Conservation (phyloP, 2,329 filamentous ascomycete species). For the Fusarium sp. region DNA sequence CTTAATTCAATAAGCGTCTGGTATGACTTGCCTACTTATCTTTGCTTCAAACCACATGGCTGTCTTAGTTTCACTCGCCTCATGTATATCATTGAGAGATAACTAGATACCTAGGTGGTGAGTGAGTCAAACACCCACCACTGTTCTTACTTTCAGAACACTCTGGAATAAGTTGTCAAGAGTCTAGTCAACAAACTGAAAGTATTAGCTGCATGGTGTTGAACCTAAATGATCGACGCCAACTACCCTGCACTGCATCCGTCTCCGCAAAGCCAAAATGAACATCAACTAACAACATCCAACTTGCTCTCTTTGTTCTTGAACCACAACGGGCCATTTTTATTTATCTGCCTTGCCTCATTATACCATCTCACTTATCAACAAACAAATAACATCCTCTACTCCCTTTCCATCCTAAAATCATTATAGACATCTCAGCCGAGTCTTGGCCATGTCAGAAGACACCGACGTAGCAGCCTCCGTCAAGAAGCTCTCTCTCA, state of each 20-base stretch:
- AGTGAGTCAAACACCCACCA: too few relatives aligned
- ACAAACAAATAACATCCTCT: background rate
- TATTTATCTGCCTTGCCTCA: background rate
- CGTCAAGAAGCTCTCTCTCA: constrained; percentile 47
- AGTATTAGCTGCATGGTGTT: too few relatives aligned
- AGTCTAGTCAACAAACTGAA: too few relatives aligned
- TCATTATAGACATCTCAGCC: background rate
- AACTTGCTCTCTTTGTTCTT: constrained; percentile 7
- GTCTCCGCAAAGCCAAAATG: constrained; percentile 28
- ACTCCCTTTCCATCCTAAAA: too few relatives aligned
- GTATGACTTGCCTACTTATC: too few relatives aligned
- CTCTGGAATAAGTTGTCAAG: too few relatives aligned
- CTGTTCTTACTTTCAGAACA: too few relatives aligned
- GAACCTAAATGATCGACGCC: background rate
- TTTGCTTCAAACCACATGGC: too few relatives aligned
- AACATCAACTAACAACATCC: constrained; percentile 7
- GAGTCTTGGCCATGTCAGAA: constrained; percentile 29
- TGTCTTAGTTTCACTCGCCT: too few relatives aligned
- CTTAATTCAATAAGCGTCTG: too few relatives aligned
- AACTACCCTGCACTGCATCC: constrained; percentile 22
- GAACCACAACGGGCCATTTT: background rate
- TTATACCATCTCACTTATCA: background rate
- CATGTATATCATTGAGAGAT: too few relatives aligned
- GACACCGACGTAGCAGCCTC: constrained; percentile 44
- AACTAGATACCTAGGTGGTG: too few relatives aligned